Base-by-base conservation (phyloP, 306 rosid species). In the Cucumis cinereus region DNA sequence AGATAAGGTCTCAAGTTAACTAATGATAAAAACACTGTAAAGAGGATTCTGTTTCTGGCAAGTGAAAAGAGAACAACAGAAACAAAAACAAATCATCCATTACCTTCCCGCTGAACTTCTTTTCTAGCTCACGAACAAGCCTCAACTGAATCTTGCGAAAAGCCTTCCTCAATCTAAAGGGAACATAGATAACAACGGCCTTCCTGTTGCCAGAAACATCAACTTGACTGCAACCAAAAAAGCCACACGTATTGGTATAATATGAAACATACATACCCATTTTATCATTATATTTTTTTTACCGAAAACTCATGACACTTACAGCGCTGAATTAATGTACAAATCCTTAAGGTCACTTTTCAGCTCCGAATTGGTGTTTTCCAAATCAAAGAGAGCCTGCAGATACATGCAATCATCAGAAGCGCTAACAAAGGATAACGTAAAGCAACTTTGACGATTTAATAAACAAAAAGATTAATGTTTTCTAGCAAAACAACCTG, bases 61-160 rank as follows among this genome's bases (percentile, higher is more conserved):
- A 6, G 73, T 24, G 12, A 20, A 8, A 26, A 4, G 63, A 15
- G 23, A 5, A 3, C 9, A 4, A 45, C 10, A 40, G 11, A 36
- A 54, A 24, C 69, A 50, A 20, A 5, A 58, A 57, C 36, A 15
- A 2, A 38, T 19, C 8, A 22, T n/a, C 3, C 10, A 52, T 33
- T 60, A 89, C 96, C 93, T 89, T 91, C 40, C 96, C 96, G 63
- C 96, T 90, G 81, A 87, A 88, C 70, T 85, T 90, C 77, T 90
- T 90, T 79, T 89, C 96, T 72, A 91, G 77, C 82, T 91, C 93
- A 66, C 96, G 80, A 38, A 89, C 87, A 57, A 90, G 96, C 16
- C 96, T 77, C 52, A 83, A 78, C 79, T 91, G 96, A 76, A 89
- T 86, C 84, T 91, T 89, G 67, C 89, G 85, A 73, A 84, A 87